Evolutionary conservation across 768 basidiomycete species (phyloP), one percentile per base, ranked within the genome.

Genomic region (Bullera alba): DNA sequence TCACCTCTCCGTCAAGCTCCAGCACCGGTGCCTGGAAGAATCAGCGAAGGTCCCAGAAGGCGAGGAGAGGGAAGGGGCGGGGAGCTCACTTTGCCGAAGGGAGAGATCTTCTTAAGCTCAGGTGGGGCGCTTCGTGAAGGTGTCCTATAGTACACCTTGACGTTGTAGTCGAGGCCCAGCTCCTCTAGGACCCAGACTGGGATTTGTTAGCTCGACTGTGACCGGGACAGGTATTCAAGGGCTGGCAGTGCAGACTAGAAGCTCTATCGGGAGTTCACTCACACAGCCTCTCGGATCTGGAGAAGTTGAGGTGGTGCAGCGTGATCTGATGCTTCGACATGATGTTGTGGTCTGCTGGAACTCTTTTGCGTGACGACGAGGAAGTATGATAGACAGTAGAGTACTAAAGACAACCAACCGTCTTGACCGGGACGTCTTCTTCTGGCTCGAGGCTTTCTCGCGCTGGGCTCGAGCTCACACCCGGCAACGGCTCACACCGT

Each of bases 101-200:
- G 61, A 10, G 57, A 52, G 37, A 72, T 42, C 22, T 53, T 29
- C 21, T 61, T 58, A 2, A 72, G 53, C n/a, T 55, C 60, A 4
- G 53, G 47, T 7, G 70, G 70, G 3, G 63, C 66, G 1, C 35
- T 32, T 6, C 52, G 37, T 5, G 50, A 49, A 0, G 63, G 60
- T 3, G 28, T 32, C 29, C 70, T 51, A 27, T 50, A 54, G 46
- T 65, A 60, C 5, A 68, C 70, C 42, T 61, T 58, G 50, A 72
- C 70, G 15, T 56, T 53, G 51, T 72, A 72, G 1, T 58, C 58
- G 1, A 69, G 52, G 15, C 42, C 47, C 15, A 69, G 54, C 46
- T 72, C 70, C 54, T 71, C 68, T 10, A 62, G 53, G 5, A 58
- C 48, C 68, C 68, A 70, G 54, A 70, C 68, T 70, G 46, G 10